Percentiles rank a stretch among this genome's conserved stretches.
Evolutionary conservation across 2,329 filamentous ascomycete genomes (phyloP).

Genomic region (Cadophora luteo-olivacea): DNA sequence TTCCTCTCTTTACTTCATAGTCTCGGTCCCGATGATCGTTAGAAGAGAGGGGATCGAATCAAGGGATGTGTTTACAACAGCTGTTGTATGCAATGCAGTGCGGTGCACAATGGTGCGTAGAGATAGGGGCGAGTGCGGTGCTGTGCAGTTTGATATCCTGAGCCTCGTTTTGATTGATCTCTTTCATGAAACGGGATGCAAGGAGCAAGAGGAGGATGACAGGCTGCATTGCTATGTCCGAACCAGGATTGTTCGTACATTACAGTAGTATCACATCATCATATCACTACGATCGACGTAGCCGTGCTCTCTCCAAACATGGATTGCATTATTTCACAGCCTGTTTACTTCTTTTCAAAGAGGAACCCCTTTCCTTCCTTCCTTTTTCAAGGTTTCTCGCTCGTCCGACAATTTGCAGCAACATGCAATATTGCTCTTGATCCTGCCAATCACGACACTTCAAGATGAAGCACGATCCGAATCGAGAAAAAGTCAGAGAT

Average conservation of each 20-base stretch:
- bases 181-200: constrained; percentile 21
- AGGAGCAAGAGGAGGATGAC: constrained; percentile 8
- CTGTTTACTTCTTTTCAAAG: constrained; percentile 2
- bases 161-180: constrained; percentile 11
- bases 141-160: constrained; percentile 11
- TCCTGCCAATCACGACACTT: not conserved
- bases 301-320: not conserved
- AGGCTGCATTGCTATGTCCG: constrained; percentile 22
- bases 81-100: constrained; percentile 1
- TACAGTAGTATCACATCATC: constrained; percentile 4
- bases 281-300: constrained; percentile 13
- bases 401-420: not conserved
- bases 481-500: not conserved
- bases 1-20: not conserved
- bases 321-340: not conserved
- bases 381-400: not conserved
- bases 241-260: constrained; percentile 18
- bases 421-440: constrained; percentile 6
- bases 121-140: not conserved
- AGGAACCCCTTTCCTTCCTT: not conserved
- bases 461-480: not conserved
- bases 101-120: not conserved
- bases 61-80: not conserved
- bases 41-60: not conserved
- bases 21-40: not conserved